A percentile compares a stretch with the other conserved stretches of the same genome.
phyloP scores from a whole-genome alignment of 1,284 basidiomycete genomes.

The Cryptococcus depauperatus region DNA sequence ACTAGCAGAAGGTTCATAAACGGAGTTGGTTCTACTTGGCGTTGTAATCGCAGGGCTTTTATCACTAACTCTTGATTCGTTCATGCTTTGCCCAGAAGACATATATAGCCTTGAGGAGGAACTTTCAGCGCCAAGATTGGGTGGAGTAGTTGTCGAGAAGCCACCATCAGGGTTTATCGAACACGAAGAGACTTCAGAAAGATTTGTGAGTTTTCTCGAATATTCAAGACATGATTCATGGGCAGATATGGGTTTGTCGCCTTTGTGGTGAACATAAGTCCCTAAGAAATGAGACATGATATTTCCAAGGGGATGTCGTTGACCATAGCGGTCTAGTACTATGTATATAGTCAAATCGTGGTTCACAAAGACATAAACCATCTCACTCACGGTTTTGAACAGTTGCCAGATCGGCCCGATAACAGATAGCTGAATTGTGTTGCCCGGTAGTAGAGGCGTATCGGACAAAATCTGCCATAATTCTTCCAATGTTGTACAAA shows the following conservation, averaged over 20 bases:
- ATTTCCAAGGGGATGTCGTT: conserved; percentile 15
- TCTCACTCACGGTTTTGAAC: conserved; percentile 20
- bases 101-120: background rate
- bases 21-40: no score
- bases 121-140: no score
- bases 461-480: conserved; percentile 24
- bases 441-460: conserved; percentile 17
- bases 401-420: conserved; percentile 25
- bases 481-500: conserved; percentile 28
- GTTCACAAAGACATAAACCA: background rate
- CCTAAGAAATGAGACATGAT: conserved; percentile 14
- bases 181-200: no score
- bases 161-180: no score
- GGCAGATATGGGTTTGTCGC: background rate
- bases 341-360: background rate
- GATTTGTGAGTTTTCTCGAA: no score
- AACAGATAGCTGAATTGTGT: conserved; percentile 21
- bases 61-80: no score
- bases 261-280: conserved; percentile 5
- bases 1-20: background rate
- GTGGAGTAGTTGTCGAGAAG: no score
- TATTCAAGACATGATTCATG: no score
- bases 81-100: background rate
- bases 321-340: conserved; percentile 18
- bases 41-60: no score